Evolutionary conservation across 352 stramenopile species (phyloP).

Genomic region (Globisporangium rhizosaccharum): DNA sequence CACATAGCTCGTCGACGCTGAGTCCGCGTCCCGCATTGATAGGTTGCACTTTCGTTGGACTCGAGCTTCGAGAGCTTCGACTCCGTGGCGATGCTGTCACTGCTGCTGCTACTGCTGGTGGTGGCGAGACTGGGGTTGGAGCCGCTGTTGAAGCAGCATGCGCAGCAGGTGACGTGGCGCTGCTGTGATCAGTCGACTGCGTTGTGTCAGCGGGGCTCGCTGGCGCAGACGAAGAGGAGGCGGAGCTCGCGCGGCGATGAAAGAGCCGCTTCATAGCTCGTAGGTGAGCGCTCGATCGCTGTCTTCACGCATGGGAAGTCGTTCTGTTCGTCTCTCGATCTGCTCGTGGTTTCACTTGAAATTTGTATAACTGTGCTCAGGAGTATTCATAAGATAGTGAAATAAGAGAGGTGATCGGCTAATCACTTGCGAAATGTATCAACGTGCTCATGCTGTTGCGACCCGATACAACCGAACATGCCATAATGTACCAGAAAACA

Average conservation of each 20-base stretch:
- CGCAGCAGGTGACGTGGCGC: neutral
- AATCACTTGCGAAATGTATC: neutral
- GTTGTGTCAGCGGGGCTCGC: neutral
- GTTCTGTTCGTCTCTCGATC: too few relatives aligned
- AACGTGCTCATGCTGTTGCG: too few relatives aligned
- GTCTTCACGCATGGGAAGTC: neutral
- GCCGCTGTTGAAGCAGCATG: neutral
- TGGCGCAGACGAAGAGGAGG: slow-evolving; percentile 12
- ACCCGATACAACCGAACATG: too few relatives aligned
- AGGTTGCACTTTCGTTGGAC: slow-evolving; percentile 9
- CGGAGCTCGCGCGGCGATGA: slow-evolving; percentile 24
- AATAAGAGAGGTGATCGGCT: too few relatives aligned
- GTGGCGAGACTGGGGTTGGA: too few relatives aligned
- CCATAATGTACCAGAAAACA: too few relatives aligned
- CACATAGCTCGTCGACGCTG: slow-evolving; percentile 16
- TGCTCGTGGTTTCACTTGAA: too few relatives aligned
- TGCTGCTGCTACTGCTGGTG: neutral
- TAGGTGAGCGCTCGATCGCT: neutral
- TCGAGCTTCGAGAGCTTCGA: slow-evolving; percentile 1
- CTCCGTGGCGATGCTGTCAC: neutral
- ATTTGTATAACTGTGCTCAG: too few relatives aligned
- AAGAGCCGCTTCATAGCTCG: slow-evolving; percentile 52
- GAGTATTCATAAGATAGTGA: neutral
- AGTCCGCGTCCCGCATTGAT: neutral
- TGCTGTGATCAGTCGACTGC: neutral